These are phyloP conservation scores for Cladosporium velox DNA, from an alignment of 2,329 filamentous ascomycete genomes.

Conservation along the genomic window DNA sequence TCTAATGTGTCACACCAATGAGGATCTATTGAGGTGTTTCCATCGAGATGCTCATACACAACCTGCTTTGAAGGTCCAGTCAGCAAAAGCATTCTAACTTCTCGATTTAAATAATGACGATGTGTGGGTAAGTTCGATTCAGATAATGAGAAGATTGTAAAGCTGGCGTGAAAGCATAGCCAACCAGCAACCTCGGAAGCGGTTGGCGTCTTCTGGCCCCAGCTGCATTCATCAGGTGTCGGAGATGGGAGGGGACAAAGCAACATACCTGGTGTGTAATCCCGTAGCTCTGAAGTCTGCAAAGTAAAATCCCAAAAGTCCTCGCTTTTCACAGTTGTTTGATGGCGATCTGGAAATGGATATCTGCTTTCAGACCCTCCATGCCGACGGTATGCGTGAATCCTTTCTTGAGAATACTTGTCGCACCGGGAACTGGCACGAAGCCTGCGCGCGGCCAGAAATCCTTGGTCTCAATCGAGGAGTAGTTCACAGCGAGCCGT, in stretches of 20 bases:
- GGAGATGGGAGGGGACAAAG: background rate
- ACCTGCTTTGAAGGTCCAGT: background rate
- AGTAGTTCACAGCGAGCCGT: constrained; percentile 27
- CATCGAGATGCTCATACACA: background rate
- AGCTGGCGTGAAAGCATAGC: constrained; percentile 37
- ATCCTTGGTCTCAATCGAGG: constrained; percentile 28
- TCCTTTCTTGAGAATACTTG: constrained; percentile 30
- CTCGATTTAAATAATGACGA: background rate
- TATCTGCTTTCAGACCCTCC: constrained; percentile 27
- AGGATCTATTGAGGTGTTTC: background rate
- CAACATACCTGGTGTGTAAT: background rate
- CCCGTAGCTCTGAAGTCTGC: background rate
- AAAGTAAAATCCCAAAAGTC: background rate
- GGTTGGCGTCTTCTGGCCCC: constrained; percentile 38
- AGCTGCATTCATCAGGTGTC: constrained; percentile 32
- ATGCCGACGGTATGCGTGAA: constrained; percentile 27
- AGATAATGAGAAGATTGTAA: constrained; percentile 34
- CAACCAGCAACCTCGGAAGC: constrained; percentile 28
- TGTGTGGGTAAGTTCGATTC: background rate
- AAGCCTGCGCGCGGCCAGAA: constrained; percentile 32
- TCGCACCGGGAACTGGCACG: constrained; percentile 24
- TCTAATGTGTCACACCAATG: no score
- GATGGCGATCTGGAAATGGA: constrained; percentile 28
- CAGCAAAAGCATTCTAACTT: background rate
- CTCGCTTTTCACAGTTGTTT: constrained; percentile 16